Evolutionary conservation across 2,329 filamentous ascomycete species (phyloP).

Genomic region (Fusarium albidum): DNA sequence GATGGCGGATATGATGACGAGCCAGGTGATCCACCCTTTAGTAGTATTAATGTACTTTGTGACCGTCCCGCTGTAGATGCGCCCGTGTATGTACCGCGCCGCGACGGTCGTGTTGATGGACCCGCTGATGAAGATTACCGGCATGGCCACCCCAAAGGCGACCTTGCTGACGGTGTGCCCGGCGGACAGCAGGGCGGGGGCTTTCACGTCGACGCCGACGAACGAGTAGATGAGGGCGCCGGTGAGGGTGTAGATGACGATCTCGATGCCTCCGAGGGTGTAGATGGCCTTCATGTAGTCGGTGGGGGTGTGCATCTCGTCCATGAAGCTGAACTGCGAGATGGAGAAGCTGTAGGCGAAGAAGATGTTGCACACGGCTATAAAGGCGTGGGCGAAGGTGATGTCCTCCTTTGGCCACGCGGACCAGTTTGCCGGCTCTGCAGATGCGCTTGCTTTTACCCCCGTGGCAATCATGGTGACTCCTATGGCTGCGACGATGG

Average conservation of each 20-base stretch:
- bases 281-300: slow-evolving; percentile 59
- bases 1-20: slow-evolving; percentile 60
- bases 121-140: slow-evolving; percentile 74
- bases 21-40: slow-evolving; percentile 59
- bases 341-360: slow-evolving; percentile 67
- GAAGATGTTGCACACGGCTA: slow-evolving; percentile 70
- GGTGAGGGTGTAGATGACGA: slow-evolving; percentile 68
- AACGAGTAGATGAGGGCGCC: slow-evolving; percentile 73
- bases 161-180: slow-evolving; percentile 55
- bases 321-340: slow-evolving; percentile 55
- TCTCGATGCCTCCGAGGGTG: slow-evolving; percentile 67
- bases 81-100: slow-evolving; percentile 48
- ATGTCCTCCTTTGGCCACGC: slow-evolving; percentile 50
- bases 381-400: slow-evolving; percentile 60
- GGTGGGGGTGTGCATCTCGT: slow-evolving; percentile 53
- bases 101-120: slow-evolving; percentile 64
- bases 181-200: slow-evolving; percentile 71
- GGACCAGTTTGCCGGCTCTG: slow-evolving; percentile 43
- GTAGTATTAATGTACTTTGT: slow-evolving; percentile 36
- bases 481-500: slow-evolving; percentile 60
- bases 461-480: slow-evolving; percentile 71
- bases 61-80: slow-evolving; percentile 31
- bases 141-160: slow-evolving; percentile 60
- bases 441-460: slow-evolving; percentile 41
- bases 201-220: slow-evolving; percentile 65